Percentiles rank a stretch among this genome's conserved stretches.
Evolutionary conservation across 208 protist genomes (phyloP).

Genomic region (Trypanosoma lewisi): DNA sequence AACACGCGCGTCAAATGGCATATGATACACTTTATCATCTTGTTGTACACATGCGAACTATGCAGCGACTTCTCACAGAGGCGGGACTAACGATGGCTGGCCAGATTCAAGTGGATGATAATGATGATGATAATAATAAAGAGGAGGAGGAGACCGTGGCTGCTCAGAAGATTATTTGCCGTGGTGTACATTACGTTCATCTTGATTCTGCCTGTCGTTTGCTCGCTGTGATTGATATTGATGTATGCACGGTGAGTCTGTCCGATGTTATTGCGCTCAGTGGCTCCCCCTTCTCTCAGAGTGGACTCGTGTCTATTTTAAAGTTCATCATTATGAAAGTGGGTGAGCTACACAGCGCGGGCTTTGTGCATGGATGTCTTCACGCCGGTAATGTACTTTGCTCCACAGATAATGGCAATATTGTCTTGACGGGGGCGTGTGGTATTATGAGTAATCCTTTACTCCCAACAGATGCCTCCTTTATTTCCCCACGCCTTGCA

Average conservation of each 20-base stretch:
- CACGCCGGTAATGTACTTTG: slow-evolving; percentile 78
- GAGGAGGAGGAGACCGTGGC: neutral
- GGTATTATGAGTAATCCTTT: slow-evolving; percentile 46
- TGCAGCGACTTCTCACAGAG: slow-evolving; percentile 15
- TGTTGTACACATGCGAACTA: slow-evolving; percentile 14
- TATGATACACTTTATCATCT: slow-evolving; percentile 13
- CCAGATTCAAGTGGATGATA: neutral
- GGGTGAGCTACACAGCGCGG: slow-evolving; percentile 47
- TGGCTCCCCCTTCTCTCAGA: slow-evolving; percentile 27
- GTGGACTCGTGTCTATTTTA: slow-evolving; percentile 48
- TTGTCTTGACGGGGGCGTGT: slow-evolving; percentile 47
- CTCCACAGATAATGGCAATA: slow-evolving; percentile 66
- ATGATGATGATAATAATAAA: neutral
- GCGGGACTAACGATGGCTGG: slow-evolving; percentile 1
- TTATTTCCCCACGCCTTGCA: slow-evolving; percentile 39
- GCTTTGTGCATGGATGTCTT: slow-evolving; percentile 70
- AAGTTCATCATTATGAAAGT: slow-evolving; percentile 47
- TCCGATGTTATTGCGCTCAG: slow-evolving; percentile 56
- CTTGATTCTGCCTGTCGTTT: slow-evolving; percentile 63
- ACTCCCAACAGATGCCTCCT: slow-evolving; percentile 44
- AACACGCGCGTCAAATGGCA: neutral
- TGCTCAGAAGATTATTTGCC: slow-evolving; percentile 32
- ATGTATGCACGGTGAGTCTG: slow-evolving; percentile 55
- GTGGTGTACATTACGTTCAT: slow-evolving; percentile 43
- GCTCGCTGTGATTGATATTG: slow-evolving; percentile 58